Conservation (phyloP, 257 asterid species). For the Fraxinus quadrangulata region DNA sequence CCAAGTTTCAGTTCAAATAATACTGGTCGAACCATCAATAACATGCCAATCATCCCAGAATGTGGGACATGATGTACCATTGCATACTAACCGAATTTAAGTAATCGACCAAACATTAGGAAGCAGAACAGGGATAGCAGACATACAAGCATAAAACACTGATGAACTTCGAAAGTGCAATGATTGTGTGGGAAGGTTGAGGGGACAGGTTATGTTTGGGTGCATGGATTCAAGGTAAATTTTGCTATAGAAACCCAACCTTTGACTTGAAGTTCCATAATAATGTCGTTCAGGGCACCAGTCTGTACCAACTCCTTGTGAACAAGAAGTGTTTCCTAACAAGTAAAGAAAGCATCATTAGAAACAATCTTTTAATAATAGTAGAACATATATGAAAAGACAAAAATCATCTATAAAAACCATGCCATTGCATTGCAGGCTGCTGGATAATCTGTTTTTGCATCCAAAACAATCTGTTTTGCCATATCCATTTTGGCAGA, state of each 20-base stretch:
- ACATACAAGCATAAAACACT: not conserved
- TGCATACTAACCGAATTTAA: not conserved
- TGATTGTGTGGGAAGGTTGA: not conserved
- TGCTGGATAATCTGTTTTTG: slow-evolving; percentile 86
- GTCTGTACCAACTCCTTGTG: slow-evolving; percentile 60
- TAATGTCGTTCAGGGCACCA: slow-evolving; percentile 54
- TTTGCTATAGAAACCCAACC: slow-evolving; percentile 36
- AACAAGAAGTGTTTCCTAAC: slow-evolving; percentile 76
- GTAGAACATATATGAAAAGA: slow-evolving; percentile 8
- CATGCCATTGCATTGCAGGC: slow-evolving; percentile 88
- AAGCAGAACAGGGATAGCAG: not conserved
- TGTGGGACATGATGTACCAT: not conserved
- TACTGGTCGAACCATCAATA: not conserved
- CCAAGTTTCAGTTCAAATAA: not conserved
- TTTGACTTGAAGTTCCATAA: slow-evolving; percentile 64
- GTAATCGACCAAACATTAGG: not conserved
- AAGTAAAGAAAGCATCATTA: not conserved
- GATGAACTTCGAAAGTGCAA: not conserved
- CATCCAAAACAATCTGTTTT: slow-evolving; percentile 56
- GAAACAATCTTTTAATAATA: not conserved
- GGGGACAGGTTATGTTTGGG: not conserved
- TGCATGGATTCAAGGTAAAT: not conserved
- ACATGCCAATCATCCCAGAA: not conserved
- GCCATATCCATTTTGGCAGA: slow-evolving; percentile 78
- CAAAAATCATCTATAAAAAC: not conserved